Evolutionary conservation across 768 basidiomycete genomes (phyloP), one percentile per base, ranked within the genome.

Genomic region (Termitomyces eurrhizus): DNA sequence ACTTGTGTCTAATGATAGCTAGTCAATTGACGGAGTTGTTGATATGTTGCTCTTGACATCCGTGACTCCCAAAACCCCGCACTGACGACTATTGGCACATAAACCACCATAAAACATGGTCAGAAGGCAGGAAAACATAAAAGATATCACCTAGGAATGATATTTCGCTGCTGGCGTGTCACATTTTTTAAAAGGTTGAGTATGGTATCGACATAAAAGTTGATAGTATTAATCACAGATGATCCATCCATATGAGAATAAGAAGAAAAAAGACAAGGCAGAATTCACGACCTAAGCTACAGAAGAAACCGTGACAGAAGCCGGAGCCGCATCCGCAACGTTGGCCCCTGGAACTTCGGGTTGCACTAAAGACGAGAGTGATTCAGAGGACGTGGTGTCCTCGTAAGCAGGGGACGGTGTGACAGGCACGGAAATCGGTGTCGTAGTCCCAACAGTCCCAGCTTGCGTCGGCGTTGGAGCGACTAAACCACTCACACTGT

Each of bases 321-420:
- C 26, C 26, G 26, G 11, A 32, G 53, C 14, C 18, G 5, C 41
- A 55, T 42, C 53, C 13, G 7, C 29, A 42, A 29, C 41, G 7
- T 41, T n/a, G 39, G 16, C 13, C 18, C 5, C 32, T 18, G 39
- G 37, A 4, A 12, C n/a, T n/a, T 29, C 52, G 26, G 51, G 16
- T 7, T 42, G 53, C 46, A 21, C 13, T 39, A 44, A 21, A 21
- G 45, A 6, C 13, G 35, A 21, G 9, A 16, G 37, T 36, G 46
- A 2, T 37, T 57, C 36, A n/a, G 32, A 14, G 36, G 16, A 24
- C 18, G 62, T 51, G 8, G 44, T 14, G 9, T 60, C 65, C 35
- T 64, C 65, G 58, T 62, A 64, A n/a, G 65, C 61, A n/a, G 66
- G 57, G 2, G 64, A 65, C 21, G 64, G 64, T 39, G 66, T 53